Evolutionary conservation across 208 protist genomes (phyloP).

Genomic region (Herpetomonas tarakana): DNA sequence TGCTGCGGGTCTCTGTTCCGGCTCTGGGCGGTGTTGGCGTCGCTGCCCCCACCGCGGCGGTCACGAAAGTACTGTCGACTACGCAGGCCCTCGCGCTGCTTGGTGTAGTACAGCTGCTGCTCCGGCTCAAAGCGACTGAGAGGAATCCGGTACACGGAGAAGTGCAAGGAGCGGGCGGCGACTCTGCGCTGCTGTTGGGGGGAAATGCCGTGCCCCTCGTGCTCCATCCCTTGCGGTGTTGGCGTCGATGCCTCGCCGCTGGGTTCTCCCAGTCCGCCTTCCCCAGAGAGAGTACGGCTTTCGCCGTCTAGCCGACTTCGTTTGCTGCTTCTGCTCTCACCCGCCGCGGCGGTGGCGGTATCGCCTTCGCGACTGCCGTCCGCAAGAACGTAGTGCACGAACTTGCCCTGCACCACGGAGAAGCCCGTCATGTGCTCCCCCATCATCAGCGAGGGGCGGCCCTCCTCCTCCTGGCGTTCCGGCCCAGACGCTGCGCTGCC

Average conservation of each 20-base stretch:
- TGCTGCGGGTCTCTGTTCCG: too few species aligned
- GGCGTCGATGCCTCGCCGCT: not conserved
- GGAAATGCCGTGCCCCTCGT: not conserved
- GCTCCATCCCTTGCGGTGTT: too few species aligned
- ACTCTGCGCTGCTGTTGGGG: not conserved
- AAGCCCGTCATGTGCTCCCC: slow-evolving; percentile 32
- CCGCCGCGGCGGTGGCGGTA: slow-evolving; percentile 4
- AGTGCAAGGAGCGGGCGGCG: slow-evolving; percentile 38
- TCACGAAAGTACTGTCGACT: slow-evolving; percentile 30
- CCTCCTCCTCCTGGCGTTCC: too few species aligned
- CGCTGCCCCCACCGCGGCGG: slow-evolving; percentile 4
- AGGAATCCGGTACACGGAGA: slow-evolving; percentile 67
- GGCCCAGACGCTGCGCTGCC: not conserved
- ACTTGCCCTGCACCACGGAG: slow-evolving; percentile 43
- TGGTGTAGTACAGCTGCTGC: slow-evolving; percentile 63
- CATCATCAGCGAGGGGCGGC: slow-evolving; percentile 3
- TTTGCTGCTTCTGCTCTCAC: not conserved
- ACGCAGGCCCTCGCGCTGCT: slow-evolving; percentile 47
- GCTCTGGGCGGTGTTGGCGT: not conserved
- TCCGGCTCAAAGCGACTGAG: slow-evolving; percentile 41
- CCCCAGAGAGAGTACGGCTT: slow-evolving; percentile 8
- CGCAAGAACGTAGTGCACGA: slow-evolving; percentile 43
- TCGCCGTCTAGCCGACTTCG: slow-evolving; percentile 8
- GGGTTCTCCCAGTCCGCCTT: not conserved
- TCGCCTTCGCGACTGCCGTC: not conserved